phyloP scores from a whole-genome alignment of 1,284 basidiomycete genomes.

The Athelia sp. region DNA sequence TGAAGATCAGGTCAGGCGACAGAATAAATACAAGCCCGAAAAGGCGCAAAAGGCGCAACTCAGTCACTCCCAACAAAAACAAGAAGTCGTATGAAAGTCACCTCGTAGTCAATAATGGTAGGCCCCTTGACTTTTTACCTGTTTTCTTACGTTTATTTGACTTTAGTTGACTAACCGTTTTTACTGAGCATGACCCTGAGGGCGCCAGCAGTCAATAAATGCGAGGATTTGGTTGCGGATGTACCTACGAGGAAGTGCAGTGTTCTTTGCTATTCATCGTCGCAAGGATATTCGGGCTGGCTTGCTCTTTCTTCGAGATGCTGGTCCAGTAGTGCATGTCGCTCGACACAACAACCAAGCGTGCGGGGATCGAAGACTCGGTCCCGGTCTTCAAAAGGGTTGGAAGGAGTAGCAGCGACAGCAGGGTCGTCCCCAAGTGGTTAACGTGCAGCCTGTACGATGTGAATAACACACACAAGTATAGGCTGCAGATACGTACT shows the following conservation, averaged over 20 bases:
- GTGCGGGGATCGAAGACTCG: conserved; percentile 21
- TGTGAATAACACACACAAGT: conserved; percentile 35
- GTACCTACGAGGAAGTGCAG: conserved; percentile 19
- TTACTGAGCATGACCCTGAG: no score
- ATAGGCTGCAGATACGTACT: conserved; percentile 28
- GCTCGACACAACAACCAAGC: conserved; percentile 33
- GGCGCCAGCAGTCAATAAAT: no score
- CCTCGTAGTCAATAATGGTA: no score
- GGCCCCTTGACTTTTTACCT: no score
- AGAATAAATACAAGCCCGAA: no score
- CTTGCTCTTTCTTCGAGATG: conserved; percentile 20
- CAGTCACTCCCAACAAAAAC: no score
- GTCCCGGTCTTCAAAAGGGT: conserved; percentile 29
- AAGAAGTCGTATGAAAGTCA: no score
- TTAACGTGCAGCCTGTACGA: conserved; percentile 41
- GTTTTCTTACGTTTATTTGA: no score
- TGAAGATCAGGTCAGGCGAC: no score
- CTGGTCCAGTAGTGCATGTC: conserved; percentile 27
- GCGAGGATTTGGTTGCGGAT: no score
- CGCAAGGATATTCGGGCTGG: conserved; percentile 22
- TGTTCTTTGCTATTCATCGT: conserved; percentile 24
- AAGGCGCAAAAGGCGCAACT: no score
- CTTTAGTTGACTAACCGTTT: no score
- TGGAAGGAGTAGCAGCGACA: conserved; percentile 37
- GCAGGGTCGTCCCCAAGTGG: conserved; percentile 30